Evolutionary conservation across 1,139 yeast genomes (phyloP).

Genomic region (Candida albicans): DNA sequence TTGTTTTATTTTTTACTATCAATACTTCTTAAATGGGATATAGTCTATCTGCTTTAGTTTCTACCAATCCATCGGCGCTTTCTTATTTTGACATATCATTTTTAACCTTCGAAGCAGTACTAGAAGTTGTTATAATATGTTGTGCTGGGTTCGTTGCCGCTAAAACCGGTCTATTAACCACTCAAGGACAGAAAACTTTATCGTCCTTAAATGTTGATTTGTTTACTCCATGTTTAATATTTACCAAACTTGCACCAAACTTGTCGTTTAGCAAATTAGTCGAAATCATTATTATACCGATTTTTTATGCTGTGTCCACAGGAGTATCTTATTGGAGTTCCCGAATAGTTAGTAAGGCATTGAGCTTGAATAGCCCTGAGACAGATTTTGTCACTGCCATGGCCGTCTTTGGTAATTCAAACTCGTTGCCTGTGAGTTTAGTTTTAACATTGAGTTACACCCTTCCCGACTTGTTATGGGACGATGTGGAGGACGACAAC

Average conservation of each 20-base stretch:
- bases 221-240: constrained; percentile 83
- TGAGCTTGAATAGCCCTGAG: constrained; percentile 62
- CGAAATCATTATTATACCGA: constrained; percentile 71
- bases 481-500: constrained; percentile 62
- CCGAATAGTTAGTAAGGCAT: constrained; percentile 42
- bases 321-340: constrained; percentile 61
- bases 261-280: constrained; percentile 64
- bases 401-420: constrained; percentile 86
- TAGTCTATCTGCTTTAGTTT: background rate
- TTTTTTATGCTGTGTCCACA: constrained; percentile 67
- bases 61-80: constrained; percentile 18
- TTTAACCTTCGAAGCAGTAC: constrained; percentile 74
- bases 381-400: constrained; percentile 81
- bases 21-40: background rate
- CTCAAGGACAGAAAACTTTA: constrained; percentile 63
- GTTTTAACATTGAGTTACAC: constrained; percentile 72
- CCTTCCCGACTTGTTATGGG: constrained; percentile 74
- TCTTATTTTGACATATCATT: constrained; percentile 59
- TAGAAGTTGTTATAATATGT: constrained; percentile 74
- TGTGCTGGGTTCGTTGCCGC: constrained; percentile 73
- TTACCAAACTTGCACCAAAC: constrained; percentile 75
- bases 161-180: constrained; percentile 54
- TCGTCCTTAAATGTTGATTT: constrained; percentile 73
- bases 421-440: constrained; percentile 75
- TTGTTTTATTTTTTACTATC: too few relatives aligned